Evolutionary conservation across 1,139 yeast species (phyloP), one percentile per base, ranked within the genome.

Genomic region (Sugiyamaella novakii): DNA sequence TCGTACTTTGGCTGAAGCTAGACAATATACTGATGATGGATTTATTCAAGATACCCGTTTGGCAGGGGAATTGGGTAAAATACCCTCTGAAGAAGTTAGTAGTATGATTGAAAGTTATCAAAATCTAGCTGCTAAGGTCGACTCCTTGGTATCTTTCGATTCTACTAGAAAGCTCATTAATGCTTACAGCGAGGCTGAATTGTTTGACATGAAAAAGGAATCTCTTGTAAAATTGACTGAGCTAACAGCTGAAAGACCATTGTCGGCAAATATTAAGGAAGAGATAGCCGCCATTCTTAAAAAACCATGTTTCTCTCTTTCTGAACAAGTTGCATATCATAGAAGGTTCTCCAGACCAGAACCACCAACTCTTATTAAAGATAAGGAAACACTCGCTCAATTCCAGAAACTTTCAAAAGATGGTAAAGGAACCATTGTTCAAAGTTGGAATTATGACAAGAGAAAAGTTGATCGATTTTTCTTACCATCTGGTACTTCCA

Each of bases 21-120:
- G 91, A 8, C 73, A 73, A 52, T 70, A 71, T 42, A 85, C 83
- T 55, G 76, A 84, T 1, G 75, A 80, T 67, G 66, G 76, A 75
- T 65, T 74, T 51, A 59, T 75, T n/a, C 78, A 78, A 56, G 78
- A 77, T 42, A 60, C 76, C 42, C 71, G 74, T 47, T 70, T 85
- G 52, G 65, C 73, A 68, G 67, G 53, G 72, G 74, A 61, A 74
- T 72, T 25, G 74, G 74, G 54, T 45, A 56, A 50, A 44, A 53
- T 51, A 47, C 50, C 40, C 46, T 59, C 28, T 53, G 59, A 30
- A 41, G 53, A 36, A 53, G 54, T 42, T 49, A 58, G 48, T 52
- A 49, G 62, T 33, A 59, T 70, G 33, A 55, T 78, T 41, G 64
- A 67, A 21, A 58, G 60, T 18, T 73, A 67, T 57, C 54, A 72